Evolutionary conservation across 2,329 filamentous ascomycete genomes (phyloP).

Genomic region (Ascocoryne sarcoides): DNA sequence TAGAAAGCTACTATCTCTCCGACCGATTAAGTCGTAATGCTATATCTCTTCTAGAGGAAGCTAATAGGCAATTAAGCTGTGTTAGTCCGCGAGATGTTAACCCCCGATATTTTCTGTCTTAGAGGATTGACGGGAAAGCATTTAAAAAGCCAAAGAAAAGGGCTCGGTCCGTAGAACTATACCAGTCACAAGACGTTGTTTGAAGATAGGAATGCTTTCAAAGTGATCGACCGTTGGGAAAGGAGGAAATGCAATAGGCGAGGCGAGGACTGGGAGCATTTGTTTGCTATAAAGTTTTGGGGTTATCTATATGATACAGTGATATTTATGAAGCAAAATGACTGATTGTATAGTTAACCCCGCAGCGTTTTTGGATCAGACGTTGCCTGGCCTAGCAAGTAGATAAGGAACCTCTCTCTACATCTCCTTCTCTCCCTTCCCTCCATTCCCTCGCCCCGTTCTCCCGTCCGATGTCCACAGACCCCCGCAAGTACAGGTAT

Average conservation of each 20-base stretch:
- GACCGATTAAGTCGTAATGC: slow-evolving; percentile 11
- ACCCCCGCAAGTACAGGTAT: slow-evolving; percentile 2
- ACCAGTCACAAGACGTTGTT: slow-evolving; percentile 8
- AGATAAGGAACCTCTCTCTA: too few species aligned
- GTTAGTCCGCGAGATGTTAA: slow-evolving; percentile 15
- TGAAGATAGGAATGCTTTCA: slow-evolving; percentile 10
- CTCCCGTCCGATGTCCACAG: slow-evolving; percentile 4
- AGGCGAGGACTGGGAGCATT: slow-evolving; percentile 5
- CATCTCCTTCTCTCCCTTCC: too few species aligned
- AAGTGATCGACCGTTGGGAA: slow-evolving; percentile 10
- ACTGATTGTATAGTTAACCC: slow-evolving; percentile 16
- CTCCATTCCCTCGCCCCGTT: too few species aligned
- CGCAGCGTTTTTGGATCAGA: slow-evolving; percentile 15
- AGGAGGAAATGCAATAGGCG: slow-evolving; percentile 6
- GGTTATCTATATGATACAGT: slow-evolving; percentile 13
- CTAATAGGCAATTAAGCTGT: slow-evolving; percentile 14
- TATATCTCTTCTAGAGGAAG: slow-evolving; percentile 8
- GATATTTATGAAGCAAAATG: slow-evolving; percentile 13
- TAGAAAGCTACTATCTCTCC: slow-evolving; percentile 7
- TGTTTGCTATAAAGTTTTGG: slow-evolving; percentile 11
- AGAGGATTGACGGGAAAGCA: slow-evolving; percentile 10
- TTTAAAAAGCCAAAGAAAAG: slow-evolving; percentile 15
- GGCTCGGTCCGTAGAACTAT: slow-evolving; percentile 8
- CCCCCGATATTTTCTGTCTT: slow-evolving; percentile 11
- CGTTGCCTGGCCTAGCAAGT: slow-evolving; percentile 11